A percentile compares a stretch with the other conserved stretches of the same genome.
Conservation (phyloP, 805 yeast genomes). For the Starmerella geochares region DNA sequence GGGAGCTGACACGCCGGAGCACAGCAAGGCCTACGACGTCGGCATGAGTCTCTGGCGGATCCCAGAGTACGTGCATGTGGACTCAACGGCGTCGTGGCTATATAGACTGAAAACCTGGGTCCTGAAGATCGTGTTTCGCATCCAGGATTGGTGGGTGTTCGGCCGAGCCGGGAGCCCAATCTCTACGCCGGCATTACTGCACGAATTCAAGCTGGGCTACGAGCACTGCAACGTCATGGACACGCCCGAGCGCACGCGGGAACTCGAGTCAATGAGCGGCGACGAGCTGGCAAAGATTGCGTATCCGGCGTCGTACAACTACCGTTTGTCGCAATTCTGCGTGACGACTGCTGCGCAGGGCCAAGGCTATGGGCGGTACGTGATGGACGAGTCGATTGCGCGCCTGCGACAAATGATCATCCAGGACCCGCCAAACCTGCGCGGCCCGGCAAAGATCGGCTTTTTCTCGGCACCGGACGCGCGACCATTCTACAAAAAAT, state of each 20-base stretch:
- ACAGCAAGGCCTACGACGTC: background rate
- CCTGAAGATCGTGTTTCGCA: background rate
- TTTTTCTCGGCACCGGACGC: conserved; percentile 20
- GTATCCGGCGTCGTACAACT: conserved; percentile 10
- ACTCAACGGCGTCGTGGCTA: background rate
- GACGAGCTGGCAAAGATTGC: conserved; percentile 5
- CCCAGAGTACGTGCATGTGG: conserved; percentile 9
- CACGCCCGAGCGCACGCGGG: conserved; percentile 6
- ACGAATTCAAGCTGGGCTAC: conserved; percentile 10
- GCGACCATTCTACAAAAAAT: conserved; percentile 13
- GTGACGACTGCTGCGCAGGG: conserved; percentile 12
- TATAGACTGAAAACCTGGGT: conserved; percentile 3
- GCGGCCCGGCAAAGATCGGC: conserved; percentile 21
- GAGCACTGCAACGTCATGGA: background rate
- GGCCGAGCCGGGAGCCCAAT: conserved; percentile 7
- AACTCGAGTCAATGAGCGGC: conserved; percentile 8
- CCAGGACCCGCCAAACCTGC: conserved; percentile 11
- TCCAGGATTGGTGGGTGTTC: conserved; percentile 12
- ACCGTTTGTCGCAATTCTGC: conserved; percentile 11
- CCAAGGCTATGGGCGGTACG: conserved; percentile 13
- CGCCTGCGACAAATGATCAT: conserved; percentile 4
- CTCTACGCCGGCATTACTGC: conserved; percentile 2
- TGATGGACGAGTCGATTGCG: conserved; percentile 10
- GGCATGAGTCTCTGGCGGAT: conserved; percentile 5
- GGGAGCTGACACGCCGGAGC: too few species aligned